Conservation (phyloP, 148 eudicot genomes). For the Chenopodium berlandieri region DNA sequence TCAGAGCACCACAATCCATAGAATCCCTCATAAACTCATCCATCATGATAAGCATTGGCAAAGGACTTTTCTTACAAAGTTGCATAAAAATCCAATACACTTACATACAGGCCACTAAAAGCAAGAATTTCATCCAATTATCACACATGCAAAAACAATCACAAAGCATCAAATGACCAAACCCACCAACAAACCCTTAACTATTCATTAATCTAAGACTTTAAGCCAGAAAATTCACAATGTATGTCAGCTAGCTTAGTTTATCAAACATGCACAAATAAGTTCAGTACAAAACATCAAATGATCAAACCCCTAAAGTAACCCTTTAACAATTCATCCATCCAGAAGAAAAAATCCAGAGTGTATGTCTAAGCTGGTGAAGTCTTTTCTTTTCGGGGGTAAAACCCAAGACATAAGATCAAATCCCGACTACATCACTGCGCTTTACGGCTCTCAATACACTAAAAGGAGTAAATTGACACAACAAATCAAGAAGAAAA, state of each 20-base stretch:
- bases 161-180: background rate
- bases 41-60: background rate
- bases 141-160: background rate
- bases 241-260: no score
- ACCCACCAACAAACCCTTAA: no score
- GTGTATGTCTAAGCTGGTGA: background rate
- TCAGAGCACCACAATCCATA: conserved; percentile 15
- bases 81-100: background rate
- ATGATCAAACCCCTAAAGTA: no score
- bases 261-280: no score
- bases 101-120: background rate
- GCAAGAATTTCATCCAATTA: background rate
- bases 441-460: background rate
- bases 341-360: background rate
- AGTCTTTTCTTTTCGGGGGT: background rate
- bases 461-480: background rate
- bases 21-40: background rate
- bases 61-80: background rate
- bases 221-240: no score
- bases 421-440: no score
- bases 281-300: no score
- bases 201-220: no score
- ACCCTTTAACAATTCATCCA: background rate
- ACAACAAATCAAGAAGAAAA: background rate
- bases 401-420: background rate